Percentiles rank a stretch among this genome's conserved stretches.
These are phyloP conservation scores for Musa acuminata DNA, from an alignment of 176 grass and related monocot species.

Conservation along the genomic window DNA sequence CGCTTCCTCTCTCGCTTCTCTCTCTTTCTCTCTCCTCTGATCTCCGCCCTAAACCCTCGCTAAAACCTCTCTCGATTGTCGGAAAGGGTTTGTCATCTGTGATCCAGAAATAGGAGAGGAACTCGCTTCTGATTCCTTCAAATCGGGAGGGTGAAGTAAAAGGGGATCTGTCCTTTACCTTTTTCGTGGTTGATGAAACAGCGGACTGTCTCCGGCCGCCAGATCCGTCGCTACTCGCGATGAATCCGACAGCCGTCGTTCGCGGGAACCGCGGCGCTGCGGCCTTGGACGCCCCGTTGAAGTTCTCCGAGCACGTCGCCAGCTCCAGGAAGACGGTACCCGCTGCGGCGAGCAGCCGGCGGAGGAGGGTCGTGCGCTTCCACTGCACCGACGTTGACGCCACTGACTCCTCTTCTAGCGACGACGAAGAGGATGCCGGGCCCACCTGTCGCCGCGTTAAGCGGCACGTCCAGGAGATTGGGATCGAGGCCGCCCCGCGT, in stretches of 20 bases:
- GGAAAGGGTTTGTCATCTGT: too few species aligned
- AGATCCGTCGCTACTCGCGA: conserved; percentile 2
- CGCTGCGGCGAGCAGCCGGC: neutral
- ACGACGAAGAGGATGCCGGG: neutral
- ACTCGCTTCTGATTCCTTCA: neutral
- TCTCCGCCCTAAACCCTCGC: neutral
- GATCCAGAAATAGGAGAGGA: too few species aligned
- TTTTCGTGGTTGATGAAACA: conserved; percentile 16
- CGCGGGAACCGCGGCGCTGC: neutral
- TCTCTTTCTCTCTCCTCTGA: neutral
- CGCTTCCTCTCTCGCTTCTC: too few species aligned
- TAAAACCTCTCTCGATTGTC: neutral
- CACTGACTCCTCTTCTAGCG: conserved; percentile 15
- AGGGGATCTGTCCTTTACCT: neutral
- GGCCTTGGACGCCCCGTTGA: neutral
- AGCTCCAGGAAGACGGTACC: conserved; percentile 3
- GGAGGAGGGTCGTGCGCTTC: conserved; percentile 8
- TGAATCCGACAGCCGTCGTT: neutral
- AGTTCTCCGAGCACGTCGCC: conserved; percentile 14
- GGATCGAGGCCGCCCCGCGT: neutral
- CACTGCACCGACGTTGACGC: conserved; percentile 16
- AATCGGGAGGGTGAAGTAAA: too few species aligned
- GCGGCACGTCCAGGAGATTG: conserved; percentile 41
- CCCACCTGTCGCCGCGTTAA: conserved; percentile 13
- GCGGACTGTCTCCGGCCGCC: neutral